Percentiles rank a stretch among this genome's conserved stretches.
These are phyloP conservation scores for Solanum chacoense DNA, from an alignment of 305 asterid genomes.

Conservation along the genomic window DNA sequence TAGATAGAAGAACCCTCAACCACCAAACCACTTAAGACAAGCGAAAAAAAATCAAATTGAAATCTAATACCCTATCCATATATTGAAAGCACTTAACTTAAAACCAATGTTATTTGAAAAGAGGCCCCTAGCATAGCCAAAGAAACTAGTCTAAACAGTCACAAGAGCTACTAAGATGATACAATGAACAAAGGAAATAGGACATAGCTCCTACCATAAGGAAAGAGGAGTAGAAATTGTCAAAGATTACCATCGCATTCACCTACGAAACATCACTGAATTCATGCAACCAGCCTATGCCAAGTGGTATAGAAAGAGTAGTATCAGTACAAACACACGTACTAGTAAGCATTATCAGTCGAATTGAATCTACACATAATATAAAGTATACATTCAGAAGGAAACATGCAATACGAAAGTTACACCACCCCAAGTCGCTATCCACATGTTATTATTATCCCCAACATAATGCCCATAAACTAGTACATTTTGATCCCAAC, in stretches of 20 bases:
- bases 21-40: too few relatives aligned
- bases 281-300: not conserved
- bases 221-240: not conserved
- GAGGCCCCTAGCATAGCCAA: not conserved
- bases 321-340: not conserved
- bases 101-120: not conserved
- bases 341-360: not conserved
- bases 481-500: not conserved
- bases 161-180: not conserved
- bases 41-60: not conserved
- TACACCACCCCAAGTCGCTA: not conserved
- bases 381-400: not conserved
- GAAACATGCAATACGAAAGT: not conserved
- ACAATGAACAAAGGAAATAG: not conserved
- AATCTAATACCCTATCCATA: not conserved
- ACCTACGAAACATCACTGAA: not conserved
- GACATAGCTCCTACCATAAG: not conserved
- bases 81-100: not conserved
- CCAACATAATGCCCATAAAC: not conserved
- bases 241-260: not conserved
- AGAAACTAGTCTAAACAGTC: not conserved
- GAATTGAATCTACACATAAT: not conserved
- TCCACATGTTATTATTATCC: not conserved
- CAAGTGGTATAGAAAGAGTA: not conserved
- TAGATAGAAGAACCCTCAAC: not conserved